phyloP scores from a whole-genome alignment of 108 stramenopile species.

The Fistulifera pelliculosa region DNA sequence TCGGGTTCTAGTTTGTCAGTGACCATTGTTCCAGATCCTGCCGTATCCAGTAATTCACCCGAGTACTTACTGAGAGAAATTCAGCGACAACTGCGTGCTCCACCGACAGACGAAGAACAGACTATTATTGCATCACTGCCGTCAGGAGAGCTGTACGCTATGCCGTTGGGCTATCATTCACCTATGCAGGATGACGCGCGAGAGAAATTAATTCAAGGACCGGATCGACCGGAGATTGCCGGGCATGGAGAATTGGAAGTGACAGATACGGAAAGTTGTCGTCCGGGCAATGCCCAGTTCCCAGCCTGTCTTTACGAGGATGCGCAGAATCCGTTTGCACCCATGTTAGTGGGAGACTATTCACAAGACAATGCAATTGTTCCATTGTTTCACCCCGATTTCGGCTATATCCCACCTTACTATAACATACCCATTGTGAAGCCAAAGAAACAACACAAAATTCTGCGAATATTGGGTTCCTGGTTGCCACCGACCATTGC shows the following conservation, averaged over 20 bases:
- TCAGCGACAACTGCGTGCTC: conserved; percentile 21
- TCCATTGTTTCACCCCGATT: conserved; percentile 19
- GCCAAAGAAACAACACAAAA: conserved; percentile 12
- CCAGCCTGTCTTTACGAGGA: conserved; percentile 20
- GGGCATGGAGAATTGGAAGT: not conserved
- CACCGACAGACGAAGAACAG: conserved; percentile 10
- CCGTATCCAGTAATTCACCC: conserved; percentile 18
- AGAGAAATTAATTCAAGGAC: not conserved
- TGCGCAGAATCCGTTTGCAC: not conserved
- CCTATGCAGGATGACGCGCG: not conserved
- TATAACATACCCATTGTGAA: conserved; percentile 5
- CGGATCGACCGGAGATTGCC: not conserved
- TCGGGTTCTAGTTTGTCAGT: conserved; percentile 45
- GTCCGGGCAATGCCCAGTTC: conserved; percentile 16
- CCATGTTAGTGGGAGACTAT: not conserved
- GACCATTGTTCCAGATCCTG: conserved; percentile 66
- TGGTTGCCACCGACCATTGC: conserved; percentile 81
- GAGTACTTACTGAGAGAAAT: conserved; percentile 39
- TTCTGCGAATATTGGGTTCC: conserved; percentile 57
- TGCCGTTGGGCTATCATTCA: conserved; percentile 30
- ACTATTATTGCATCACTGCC: conserved; percentile 56
- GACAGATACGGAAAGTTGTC: not conserved
- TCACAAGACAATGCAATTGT: conserved; percentile 3
- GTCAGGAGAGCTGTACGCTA: conserved; percentile 66
- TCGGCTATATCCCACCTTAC: conserved; percentile 14